Conservation (phyloP, 441 rosid species). For the Jatropha multifida region DNA sequence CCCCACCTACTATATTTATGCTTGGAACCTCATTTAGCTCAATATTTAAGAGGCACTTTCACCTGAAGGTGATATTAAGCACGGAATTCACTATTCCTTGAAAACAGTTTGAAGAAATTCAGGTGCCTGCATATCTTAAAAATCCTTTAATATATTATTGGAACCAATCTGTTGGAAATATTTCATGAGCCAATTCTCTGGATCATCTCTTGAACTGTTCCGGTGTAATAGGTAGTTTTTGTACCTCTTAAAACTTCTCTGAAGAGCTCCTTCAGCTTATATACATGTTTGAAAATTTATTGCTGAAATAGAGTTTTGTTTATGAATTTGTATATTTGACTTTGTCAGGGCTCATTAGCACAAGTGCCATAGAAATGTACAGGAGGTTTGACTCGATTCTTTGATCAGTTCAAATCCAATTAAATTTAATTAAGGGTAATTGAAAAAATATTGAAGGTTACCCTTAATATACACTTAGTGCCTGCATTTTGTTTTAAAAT, state of each 20-base stretch:
- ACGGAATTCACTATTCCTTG: slow-evolving; percentile 9
- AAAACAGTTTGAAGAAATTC: neutral
- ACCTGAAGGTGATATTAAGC: neutral
- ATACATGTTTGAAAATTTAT: neutral
- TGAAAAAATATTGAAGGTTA: too few relatives aligned
- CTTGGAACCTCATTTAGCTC: slow-evolving; percentile 7
- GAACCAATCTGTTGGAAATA: neutral
- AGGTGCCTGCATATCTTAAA: neutral
- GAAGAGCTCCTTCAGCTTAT: slow-evolving; percentile 25
- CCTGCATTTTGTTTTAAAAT: too few relatives aligned
- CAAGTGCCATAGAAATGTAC: too few relatives aligned
- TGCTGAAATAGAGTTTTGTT: neutral
- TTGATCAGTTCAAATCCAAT: too few relatives aligned
- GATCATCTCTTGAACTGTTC: neutral
- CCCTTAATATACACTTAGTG: too few relatives aligned
- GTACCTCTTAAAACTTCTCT: slow-evolving; percentile 15
- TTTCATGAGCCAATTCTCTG: neutral
- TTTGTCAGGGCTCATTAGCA: neutral
- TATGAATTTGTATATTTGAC: neutral
- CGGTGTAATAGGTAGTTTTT: slow-evolving; percentile 2
- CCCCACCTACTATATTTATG: neutral
- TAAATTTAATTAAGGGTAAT: too few relatives aligned
- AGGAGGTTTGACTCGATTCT: too few relatives aligned
- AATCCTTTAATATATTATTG: neutral
- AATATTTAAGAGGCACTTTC: slow-evolving; percentile 25